Evolutionary conservation across 306 rosid species (phyloP), one percentile per base, ranked within the genome.

Genomic region (Cucumis sativus): DNA sequence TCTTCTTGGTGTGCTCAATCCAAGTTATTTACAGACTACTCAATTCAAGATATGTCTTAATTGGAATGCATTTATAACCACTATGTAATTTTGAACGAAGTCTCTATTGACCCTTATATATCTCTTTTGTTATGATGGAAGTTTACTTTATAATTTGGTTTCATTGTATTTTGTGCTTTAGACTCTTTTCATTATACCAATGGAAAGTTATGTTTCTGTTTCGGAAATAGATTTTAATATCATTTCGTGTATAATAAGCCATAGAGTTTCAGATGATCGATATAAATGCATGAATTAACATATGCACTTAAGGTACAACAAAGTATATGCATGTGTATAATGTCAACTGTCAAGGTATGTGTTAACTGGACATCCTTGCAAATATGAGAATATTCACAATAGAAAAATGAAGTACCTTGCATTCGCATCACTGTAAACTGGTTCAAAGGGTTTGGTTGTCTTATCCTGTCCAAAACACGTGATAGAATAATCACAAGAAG

Each of bases 401-500:
- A 66, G 52, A 14, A 40, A 66, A 66, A 66, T 45, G 28, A n/a
- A 77, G 35, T 84, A 87, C 90, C 88, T 84, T 54, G 90, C 90
- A 7, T 81, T 70, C 8, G 59, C 86, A 79, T 87, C 90, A 74
- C 90, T 87, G 76, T 84, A 84, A 17, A 84, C 85, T 51, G 90
- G 84, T 78, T 84, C 85, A 16, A 76, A 84, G 11, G 86, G 77
- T 54, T 62, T 47, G 65, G 85, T 68, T 15, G 87, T 83, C 79
- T 84, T 87, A 49, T 64, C 88, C 90, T 87, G 79, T 37, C 41
- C 39, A 17, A 56, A 75, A 57, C 25, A 39, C 17, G 8, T 17
- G 58, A 57, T 58, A 74, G 30, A 37, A 56, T 74, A n/a, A 37
- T 35, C 51, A 25, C 49, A 66, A 66, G 8, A 39, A 65, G 17